Evolutionary conservation across 805 yeast species (phyloP), one percentile per base, ranked within the genome.

Genomic region (Candida manassasensis): DNA sequence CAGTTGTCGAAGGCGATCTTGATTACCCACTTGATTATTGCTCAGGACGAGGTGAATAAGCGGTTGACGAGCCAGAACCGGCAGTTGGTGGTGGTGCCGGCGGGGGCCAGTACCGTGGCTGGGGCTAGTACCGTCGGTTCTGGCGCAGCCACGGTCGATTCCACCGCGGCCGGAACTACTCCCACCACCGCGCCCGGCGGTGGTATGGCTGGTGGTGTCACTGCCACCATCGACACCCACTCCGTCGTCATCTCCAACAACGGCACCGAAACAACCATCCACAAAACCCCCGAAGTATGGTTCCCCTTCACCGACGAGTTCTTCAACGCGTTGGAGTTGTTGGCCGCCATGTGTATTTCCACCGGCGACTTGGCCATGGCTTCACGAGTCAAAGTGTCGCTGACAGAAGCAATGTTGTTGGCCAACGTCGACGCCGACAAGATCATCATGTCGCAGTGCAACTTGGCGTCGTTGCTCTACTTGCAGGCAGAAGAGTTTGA

Each of bases 231-330:
- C 7, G 47, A 38, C 19, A 34, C 34, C 4, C 49, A 43, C 22
- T 25, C 50, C n/a, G 46, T 52, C 6, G 41, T 38, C 7, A 34
- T 50, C 13, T 33, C 36, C 18, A 34, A 32, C 25, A 37, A 41
- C 25, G 51, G 49, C 7, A 44, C 35, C n/a, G 47, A 43, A n/a
- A 32, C 53, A 4, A 43, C 46, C 3, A 33, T 59, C 8, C 42
- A 43, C 48, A 63, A 48, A 35, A 61, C 67, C 49, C 73, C 67
- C 26, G 71, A 69, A 33, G 75, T 77, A 2, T 82, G 85, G 84
- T 79, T 75, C 36, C 83, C 81, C 3, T 88, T 84, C 53, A 66
- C 79, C 24, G 85, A 82, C 38, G 96, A 87, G 48, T 73, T 83
- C 42, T 80, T 88, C 54, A 77, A 79, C 37, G 81, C 86, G 2